Evolutionary conservation across 257 asterid species (phyloP), one percentile per base, ranked within the genome.

Genomic region (Przewalskia tangutica): DNA sequence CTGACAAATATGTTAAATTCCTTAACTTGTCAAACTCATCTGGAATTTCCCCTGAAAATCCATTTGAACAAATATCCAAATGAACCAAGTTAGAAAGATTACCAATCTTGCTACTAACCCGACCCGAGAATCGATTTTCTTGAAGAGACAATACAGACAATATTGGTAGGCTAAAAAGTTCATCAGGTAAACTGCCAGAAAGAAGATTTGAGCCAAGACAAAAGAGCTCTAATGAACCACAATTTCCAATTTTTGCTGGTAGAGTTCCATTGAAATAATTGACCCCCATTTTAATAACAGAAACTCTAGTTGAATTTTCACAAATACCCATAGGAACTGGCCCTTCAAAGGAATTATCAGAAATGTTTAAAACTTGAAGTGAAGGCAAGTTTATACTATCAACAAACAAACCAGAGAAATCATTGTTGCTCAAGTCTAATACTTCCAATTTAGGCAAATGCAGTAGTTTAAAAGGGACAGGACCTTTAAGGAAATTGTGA

Each of bases 171-270:
- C 36, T 84, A 81, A 91, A 94, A 44, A 92, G 53, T 73, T 88
- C 94, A n/a, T 90, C 94, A 60, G 97, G 97, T 65, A 94, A 80
- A 34, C 53, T 83, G 6, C 97, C 97, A 8, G 88, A 65, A 46
- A 94, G 82, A 44, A 64, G 66, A 83, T 94, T 94, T 9, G 88
- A 55, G 67, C 87, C 90, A 6, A 94, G 86, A 17, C 48, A 83
- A 54, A 94, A 89, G 58, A 89, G 89, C 85, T 85, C 89, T 86
- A 94, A 48, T 42, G 88, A 84, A 80, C 84, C 50, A 68, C 98
- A 94, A 65, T 84, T 82, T 56, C 92, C 93, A 71, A 94, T 62
- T 32, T 91, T 94, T 4, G 42, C 34, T 0, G 90, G 88, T 79
- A 92, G 83, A 84, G n/a, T 73, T 32, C 92, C 95, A 12, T 16